phyloP scores from a whole-genome alignment of 345 rosid genomes.

The Salix brachista region DNA sequence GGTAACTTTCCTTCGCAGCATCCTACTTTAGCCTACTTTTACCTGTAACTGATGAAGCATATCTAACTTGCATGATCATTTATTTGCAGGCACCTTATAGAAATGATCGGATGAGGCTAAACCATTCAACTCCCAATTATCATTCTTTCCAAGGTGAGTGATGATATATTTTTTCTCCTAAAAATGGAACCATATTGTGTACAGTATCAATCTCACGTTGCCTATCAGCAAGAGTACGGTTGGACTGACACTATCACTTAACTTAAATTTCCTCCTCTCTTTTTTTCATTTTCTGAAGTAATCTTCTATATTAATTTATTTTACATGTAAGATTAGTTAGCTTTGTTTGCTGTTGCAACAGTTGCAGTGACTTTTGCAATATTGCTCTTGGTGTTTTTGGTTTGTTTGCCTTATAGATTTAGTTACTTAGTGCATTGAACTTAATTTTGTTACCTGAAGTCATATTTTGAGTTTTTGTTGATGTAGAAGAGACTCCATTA shows the following conservation, averaged over 20 bases:
- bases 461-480: constrained; percentile 17
- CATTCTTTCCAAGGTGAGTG: constrained; percentile 62
- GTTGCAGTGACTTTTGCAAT: not conserved
- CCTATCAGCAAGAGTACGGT: not conserved
- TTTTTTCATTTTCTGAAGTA: not conserved
- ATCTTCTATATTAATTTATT: not conserved
- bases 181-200: constrained; percentile 5
- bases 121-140: constrained; percentile 43
- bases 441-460: not conserved
- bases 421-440: not conserved
- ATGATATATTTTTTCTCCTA: not conserved
- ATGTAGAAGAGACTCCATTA: constrained; percentile 59
- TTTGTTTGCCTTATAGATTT: not conserved
- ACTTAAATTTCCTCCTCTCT: not conserved
- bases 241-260: not conserved
- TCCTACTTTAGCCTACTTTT: not conserved
- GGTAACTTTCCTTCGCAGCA: constrained; percentile 34
- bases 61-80: constrained; percentile 1
- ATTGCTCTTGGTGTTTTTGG: not conserved
- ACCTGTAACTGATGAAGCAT: not conserved
- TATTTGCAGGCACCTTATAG: constrained; percentile 55
- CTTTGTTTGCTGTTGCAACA: not conserved
- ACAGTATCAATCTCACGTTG: not conserved
- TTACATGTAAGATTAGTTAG: not conserved
- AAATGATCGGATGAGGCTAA: constrained; percentile 57